Base-by-base conservation (phyloP, 2,329 filamentous ascomycete genomes). In the Cytospora paraplurivora region DNA sequence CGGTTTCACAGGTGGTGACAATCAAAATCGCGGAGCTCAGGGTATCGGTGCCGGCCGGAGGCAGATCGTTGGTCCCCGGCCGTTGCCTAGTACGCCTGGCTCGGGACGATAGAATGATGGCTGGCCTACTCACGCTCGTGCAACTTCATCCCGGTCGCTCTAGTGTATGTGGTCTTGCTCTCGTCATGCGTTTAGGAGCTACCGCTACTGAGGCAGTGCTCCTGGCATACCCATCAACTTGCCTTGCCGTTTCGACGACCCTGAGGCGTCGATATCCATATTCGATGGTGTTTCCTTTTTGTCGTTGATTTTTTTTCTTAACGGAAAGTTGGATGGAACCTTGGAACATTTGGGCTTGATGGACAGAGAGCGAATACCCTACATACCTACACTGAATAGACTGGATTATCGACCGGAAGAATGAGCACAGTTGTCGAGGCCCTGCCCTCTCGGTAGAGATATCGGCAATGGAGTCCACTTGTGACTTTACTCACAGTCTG, bases 61-160 rank as follows among this genome's bases (percentile, higher is more conserved):
- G 72, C 90, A 91, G 78, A 93, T 94, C 74, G 87, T 91, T n/a
- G 91, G 91, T 12, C 90, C 90, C 0, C 80, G 90, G 72, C 89
- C 90, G 55, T 78, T 89, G 69, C 86, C 86, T 41, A 78, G 78
- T 33, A 67, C 68, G 59, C 64, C 64, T 34, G 62, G 62, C 35
- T 54, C 41, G 44, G 44, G 44, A 7, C 44, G 44, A 21, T 47
- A 47, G 8, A 11, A 10, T 1, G n/a, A 21, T 10, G 44, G 10
- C 44, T 6, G n/a, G n/a, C n/a, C 8, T 21, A 21, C n/a, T 47
- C 44, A 21, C 44, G 44, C 44, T 47, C n/a, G 44, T 21, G 21
- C 7, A 15, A 1, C 17, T 21, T n/a, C n/a, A n/a, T 47, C 11
- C 21, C 2, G 44, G 44, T 10, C n/a, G 44, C n/a, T 19, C n/a